These are phyloP conservation scores for Mesembryanthemum crystallinum DNA, from an alignment of 148 eudicot genomes.

Conservation along the genomic window DNA sequence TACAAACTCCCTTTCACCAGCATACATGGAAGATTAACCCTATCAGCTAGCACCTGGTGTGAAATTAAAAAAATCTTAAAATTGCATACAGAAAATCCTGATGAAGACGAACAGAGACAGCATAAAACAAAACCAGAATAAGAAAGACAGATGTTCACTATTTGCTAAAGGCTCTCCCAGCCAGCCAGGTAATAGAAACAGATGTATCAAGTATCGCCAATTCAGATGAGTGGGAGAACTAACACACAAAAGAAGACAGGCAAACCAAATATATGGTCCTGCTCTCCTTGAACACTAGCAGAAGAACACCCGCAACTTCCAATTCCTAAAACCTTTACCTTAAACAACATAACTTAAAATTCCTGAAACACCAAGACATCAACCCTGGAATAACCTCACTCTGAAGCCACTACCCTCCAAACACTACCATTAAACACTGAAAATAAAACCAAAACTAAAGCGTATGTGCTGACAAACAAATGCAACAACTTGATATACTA, in stretches of 20 bases:
- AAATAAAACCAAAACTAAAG: background rate
- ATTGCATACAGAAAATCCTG: background rate
- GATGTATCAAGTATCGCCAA: background rate
- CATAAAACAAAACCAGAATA: background rate
- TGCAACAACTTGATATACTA: background rate
- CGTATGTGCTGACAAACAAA: background rate
- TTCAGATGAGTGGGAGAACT: background rate
- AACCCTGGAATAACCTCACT: background rate
- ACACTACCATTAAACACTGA: background rate
- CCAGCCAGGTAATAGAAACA: background rate
- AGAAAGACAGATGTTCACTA: background rate
- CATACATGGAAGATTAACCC: constrained; percentile 85
- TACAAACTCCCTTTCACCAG: constrained; percentile 97
- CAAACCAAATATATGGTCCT: background rate
- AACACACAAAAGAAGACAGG: background rate
- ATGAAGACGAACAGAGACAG: background rate
- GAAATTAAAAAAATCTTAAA: constrained; percentile 9
- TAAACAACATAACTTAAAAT: background rate
- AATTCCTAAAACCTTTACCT: background rate
- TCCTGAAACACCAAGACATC: background rate
- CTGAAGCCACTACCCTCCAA: background rate
- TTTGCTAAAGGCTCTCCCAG: background rate
- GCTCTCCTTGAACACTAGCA: too few relatives aligned
- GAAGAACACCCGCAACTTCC: background rate
- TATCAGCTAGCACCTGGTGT: constrained; percentile 85